Base-by-base conservation (phyloP, 768 basidiomycete species). In the Astraeus odoratus region DNA sequence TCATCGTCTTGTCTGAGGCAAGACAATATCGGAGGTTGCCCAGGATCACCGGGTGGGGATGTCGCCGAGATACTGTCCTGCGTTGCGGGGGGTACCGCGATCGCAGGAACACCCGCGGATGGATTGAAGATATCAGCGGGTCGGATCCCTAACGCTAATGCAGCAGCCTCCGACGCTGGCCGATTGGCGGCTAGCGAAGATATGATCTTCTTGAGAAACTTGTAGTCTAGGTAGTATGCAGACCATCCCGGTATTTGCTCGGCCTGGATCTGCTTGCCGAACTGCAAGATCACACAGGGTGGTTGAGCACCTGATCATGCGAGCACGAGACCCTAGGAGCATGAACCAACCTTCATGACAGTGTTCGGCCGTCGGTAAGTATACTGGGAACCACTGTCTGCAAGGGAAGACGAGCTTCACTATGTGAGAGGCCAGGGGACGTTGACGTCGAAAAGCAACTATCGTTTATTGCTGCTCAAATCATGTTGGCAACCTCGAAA, bases 241-340 rank as follows among this genome's bases (percentile, higher is more conserved):
- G 89, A 90, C 95, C 95, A 99, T 70, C 94, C 95, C 42, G 95
- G 93, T 44, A 97, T 83, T 71, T 96, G 92, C 64, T 95, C 87
- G 24, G 86, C 81, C 66, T 92, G 93, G 51, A 99, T 92, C 50
- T 91, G 86, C 73, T 99, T 99, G 57, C 96, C 96, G 66, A 99
- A 99, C 94, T 98, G 60, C 37, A 57, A 6, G 50, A 37, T 44
- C 10, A 36, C n/a, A n/a, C 34, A 40, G 31, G 25, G 19, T 26
- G 36, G 46, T 29, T 20, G 39, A 12, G 24, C 12, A 33, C 39
- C 34, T n/a, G 10, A 39, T 30, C 16, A n/a, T 19, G 29, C n/a
- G 24, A 25, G 26, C n/a, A 29, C 26, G 15, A 24, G 12, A 41
- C 33, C 15, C 23, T 20, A 10, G 49, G 43, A 26, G 31, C 34